Base-by-base conservation (phyloP, 2,329 filamentous ascomycete genomes). In the Aureobasidium subglaciale region DNA sequence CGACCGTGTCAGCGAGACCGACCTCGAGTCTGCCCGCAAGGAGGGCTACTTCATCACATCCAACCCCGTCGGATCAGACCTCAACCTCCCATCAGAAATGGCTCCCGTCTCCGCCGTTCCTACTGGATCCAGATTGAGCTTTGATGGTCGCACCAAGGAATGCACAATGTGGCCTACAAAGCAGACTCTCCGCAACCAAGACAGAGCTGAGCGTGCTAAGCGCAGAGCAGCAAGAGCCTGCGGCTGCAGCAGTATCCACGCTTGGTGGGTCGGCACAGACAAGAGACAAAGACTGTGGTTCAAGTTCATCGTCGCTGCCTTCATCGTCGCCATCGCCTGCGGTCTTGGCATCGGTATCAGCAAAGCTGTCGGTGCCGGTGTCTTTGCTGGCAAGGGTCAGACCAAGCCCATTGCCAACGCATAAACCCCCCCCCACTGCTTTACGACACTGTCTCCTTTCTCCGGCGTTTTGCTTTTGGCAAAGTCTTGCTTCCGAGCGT, bases 121-220 rank as follows among this genome's bases (percentile, higher is more conserved):
- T 7, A 56, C 53, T 20, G 43, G 53, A 6, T 35, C 45, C 15
- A 35, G 43, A 38, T 56, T 29, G 40, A 56, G 58, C 58, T 57
- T 42, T 27, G 54, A 58, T 15, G 70, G 67, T 53, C 64, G 69
- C 53, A 68, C 69, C 60, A 75, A 75, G 63, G 75, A 78, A 58
- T 77, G 74, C 70, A 73, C 70, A 60, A 77, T 78, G 74, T 78
- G 75, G 75, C 75, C 75, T 7, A 73, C 73, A 38, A 71, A 71
- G 60, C 70, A 75, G 64, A 74, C 74, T 29, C 69, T 78, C 56
- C 67, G 72, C 62, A 70, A 74, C 61, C 59, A 64, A 45, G 64
- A 63, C 25, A 60, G 63, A 48, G 65, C 63, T 24, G 67, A 69
- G 63, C 68, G 73, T 65, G 42, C 42, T 5, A 61, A 60, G 60